Conservation (phyloP, 2,329 filamentous ascomycete species). For the Periconia digitata region DNA sequence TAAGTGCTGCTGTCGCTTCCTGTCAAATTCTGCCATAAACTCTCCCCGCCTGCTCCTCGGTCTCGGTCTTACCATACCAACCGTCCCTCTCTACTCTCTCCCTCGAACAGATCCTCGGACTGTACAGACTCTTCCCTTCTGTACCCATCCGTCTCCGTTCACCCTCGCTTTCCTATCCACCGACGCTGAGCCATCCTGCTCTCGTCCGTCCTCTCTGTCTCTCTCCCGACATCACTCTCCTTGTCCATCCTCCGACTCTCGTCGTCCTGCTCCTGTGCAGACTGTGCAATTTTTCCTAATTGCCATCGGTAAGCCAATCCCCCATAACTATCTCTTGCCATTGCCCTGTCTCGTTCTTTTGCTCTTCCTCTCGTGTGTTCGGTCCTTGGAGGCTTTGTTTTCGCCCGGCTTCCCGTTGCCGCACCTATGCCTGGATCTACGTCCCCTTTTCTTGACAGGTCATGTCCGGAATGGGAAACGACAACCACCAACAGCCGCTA, state of each 20-base stretch:
- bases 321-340: constrained; percentile 11
- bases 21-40: constrained; percentile 37
- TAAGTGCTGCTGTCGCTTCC: constrained; percentile 34
- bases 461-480: constrained; percentile 2
- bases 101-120: constrained; percentile 36
- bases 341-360: background rate
- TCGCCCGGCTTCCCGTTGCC: background rate
- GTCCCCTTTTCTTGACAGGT: background rate
- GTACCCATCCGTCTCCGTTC: constrained; percentile 29
- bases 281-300: constrained; percentile 21
- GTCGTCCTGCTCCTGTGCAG: constrained; percentile 20
- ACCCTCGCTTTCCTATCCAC: constrained; percentile 20
- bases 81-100: too few species aligned
- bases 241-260: constrained; percentile 29
- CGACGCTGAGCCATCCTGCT: constrained; percentile 33
- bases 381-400: background rate
- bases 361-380: background rate
- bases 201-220: constrained; percentile 32
- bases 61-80: constrained; percentile 24
- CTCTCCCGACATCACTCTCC: constrained; percentile 43
- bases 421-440: background rate
- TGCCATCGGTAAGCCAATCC: constrained; percentile 27
- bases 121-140: constrained; percentile 28
- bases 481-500: background rate
- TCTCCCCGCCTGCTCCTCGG: constrained; percentile 40